Evolutionary conservation across 352 stramenopile species (phyloP).

Genomic region (Globisporangium spinosum): DNA sequence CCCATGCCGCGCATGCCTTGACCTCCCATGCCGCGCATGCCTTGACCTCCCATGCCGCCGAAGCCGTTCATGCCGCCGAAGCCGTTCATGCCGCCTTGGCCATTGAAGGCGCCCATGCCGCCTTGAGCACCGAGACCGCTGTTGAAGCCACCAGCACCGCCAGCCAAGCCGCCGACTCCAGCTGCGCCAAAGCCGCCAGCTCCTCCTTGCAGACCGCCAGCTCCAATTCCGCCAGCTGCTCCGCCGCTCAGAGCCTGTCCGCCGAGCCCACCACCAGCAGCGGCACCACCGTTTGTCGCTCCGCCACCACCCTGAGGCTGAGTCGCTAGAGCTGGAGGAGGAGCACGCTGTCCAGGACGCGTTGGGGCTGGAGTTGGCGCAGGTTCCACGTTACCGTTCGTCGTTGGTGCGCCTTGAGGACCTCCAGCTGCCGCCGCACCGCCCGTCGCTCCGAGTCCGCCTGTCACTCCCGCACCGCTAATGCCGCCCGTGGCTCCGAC

Average conservation of each 20-base stretch:
- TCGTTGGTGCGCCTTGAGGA: not conserved
- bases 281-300: not conserved
- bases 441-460: not conserved
- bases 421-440: not conserved
- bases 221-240: not conserved
- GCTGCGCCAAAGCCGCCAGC: not conserved
- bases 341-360: constrained; percentile 4
- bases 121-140: not conserved
- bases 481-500: not conserved
- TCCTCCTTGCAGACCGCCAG: not conserved
- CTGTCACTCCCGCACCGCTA: not conserved
- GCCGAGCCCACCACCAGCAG: not conserved
- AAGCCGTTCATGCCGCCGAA: not conserved
- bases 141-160: constrained; percentile 2
- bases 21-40: too few species aligned
- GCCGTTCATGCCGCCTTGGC: not conserved
- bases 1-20: too few species aligned
- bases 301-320: not conserved
- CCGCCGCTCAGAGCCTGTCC: too few species aligned
- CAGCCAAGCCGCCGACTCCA: not conserved
- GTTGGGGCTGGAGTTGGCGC: constrained; percentile 8
- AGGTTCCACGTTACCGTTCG: not conserved
- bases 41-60: too few species aligned
- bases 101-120: not conserved
- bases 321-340: not conserved